These are phyloP conservation scores for Mycena crocata DNA, from an alignment of 768 basidiomycete genomes.

Conservation along the genomic window DNA sequence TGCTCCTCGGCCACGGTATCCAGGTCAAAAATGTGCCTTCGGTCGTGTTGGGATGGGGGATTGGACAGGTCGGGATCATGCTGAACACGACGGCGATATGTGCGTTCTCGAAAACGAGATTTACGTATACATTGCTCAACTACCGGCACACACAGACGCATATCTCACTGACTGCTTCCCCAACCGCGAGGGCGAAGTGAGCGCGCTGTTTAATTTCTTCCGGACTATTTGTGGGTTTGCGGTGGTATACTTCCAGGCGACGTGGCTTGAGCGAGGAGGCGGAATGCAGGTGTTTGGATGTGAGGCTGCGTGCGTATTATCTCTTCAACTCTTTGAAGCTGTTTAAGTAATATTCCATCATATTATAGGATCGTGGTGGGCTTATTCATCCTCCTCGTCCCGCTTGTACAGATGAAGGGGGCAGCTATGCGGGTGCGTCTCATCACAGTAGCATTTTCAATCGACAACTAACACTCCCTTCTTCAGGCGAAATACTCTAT, in stretches of 20 bases:
- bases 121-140: not conserved
- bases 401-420: constrained; percentile 49
- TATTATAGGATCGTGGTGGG: constrained; percentile 43
- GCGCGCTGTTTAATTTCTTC: constrained; percentile 56
- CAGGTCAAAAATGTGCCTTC: constrained; percentile 42
- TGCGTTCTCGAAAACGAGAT: constrained; percentile 24
- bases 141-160: constrained; percentile 41
- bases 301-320: constrained; percentile 52
- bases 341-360: not conserved
- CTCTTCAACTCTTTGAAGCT: not conserved
- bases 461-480: not conserved
- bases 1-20: constrained; percentile 53
- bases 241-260: constrained; percentile 60
- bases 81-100: constrained; percentile 56
- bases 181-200: constrained; percentile 53
- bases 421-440: constrained; percentile 46
- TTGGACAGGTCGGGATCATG: constrained; percentile 50
- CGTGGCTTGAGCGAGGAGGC: constrained; percentile 55
- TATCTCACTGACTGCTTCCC: constrained; percentile 54
- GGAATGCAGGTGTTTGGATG: constrained; percentile 56
- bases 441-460: no score
- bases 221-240: constrained; percentile 53
- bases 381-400: constrained; percentile 51
- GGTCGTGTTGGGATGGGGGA: constrained; percentile 57
- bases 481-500: constrained; percentile 15